Conservation (phyloP, 2,329 filamentous ascomycete genomes). For the Sporothrix protearum region DNA sequence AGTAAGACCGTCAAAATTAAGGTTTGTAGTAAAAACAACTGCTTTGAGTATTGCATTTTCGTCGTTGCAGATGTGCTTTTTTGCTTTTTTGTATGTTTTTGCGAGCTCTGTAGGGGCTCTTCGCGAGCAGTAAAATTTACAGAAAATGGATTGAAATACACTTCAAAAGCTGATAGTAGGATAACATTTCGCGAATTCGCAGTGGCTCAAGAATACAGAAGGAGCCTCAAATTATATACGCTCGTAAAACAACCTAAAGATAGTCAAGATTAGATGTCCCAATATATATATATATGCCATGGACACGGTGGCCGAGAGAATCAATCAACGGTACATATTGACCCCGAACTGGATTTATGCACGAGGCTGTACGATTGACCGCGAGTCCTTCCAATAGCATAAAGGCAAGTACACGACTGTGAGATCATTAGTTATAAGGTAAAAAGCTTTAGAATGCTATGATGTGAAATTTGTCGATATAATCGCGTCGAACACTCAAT, state of each 20-base stretch:
- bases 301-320: background rate
- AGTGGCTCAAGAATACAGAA: background rate
- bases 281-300: background rate
- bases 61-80: background rate
- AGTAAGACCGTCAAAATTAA: background rate
- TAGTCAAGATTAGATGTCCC: background rate
- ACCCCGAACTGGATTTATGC: background rate
- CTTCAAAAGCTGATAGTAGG: too few relatives aligned
- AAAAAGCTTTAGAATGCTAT: too few relatives aligned
- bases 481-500: background rate
- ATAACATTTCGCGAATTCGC: too few relatives aligned
- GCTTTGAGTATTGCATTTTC: background rate
- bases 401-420: background rate
- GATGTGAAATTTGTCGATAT: background rate
- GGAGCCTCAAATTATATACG: background rate
- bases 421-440: background rate
- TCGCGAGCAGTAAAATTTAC: background rate
- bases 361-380: background rate
- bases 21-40: background rate
- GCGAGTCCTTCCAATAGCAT: background rate
- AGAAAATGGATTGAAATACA: too few relatives aligned
- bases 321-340: background rate
- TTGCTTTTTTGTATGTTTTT: background rate
- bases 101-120: too few relatives aligned
- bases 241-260: background rate